Evolutionary conservation across 169 alveolate species (phyloP).

Genomic region (Eimeria tenella): DNA sequence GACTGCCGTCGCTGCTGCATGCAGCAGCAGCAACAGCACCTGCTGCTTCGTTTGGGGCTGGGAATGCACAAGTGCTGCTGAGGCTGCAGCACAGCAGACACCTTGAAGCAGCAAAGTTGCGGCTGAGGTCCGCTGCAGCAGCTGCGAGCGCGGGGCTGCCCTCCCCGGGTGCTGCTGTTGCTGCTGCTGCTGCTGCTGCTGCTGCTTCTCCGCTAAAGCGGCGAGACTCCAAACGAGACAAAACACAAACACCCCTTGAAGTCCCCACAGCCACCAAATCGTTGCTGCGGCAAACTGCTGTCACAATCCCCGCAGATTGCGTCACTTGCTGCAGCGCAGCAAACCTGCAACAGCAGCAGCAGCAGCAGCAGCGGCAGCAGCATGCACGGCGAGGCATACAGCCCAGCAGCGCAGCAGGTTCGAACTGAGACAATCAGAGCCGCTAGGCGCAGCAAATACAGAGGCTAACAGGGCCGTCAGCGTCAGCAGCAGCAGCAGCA

Average conservation of each 20-base stretch:
- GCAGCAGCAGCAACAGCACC: conserved; percentile 11
- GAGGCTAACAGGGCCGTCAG: background rate
- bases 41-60: conserved; percentile 1
- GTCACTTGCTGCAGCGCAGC: conserved; percentile 36
- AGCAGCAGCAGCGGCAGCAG: background rate
- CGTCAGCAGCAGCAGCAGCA: conserved; percentile 12
- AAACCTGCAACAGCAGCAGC: conserved; percentile 9
- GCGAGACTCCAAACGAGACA: background rate
- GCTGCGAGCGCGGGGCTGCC: background rate
- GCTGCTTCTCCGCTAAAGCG: background rate
- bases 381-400: background rate
- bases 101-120: background rate
- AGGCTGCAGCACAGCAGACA: background rate
- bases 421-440: no score
- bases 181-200: conserved; percentile 9
- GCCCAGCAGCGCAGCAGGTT: conserved; percentile 4
- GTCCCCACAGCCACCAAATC: conserved; percentile 20
- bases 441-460: background rate
- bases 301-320: conserved; percentile 17
- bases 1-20: conserved; percentile 16
- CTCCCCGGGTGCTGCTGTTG: background rate
- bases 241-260: conserved; percentile 15
- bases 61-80: background rate
- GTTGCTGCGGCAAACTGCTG: background rate
- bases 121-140: background rate